phyloP scores from a whole-genome alignment of 352 stramenopile genomes.

The Phytophthora kernoviae region DNA sequence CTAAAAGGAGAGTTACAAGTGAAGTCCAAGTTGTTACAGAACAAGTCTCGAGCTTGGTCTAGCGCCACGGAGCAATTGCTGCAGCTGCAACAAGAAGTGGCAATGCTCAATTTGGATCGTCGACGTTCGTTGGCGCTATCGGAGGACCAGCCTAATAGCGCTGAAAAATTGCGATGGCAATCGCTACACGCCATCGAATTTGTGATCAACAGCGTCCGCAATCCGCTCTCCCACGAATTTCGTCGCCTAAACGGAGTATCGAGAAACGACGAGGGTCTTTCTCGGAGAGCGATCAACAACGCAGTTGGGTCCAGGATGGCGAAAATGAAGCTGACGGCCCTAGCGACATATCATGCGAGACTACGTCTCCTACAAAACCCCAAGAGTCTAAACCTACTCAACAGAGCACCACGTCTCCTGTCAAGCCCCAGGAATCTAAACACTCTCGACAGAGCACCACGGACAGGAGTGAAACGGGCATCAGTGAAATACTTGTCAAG shows the following conservation, averaged over 20 bases:
- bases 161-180: constrained; percentile 32
- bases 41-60: constrained; percentile 86
- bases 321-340: constrained; percentile 6
- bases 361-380: constrained; percentile 11
- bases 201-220: constrained; percentile 23
- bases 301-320: background rate
- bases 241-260: constrained; percentile 27
- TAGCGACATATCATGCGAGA: constrained; percentile 11
- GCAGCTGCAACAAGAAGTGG: constrained; percentile 80
- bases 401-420: too few relatives aligned
- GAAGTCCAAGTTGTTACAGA: constrained; percentile 83
- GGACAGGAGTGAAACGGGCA: too few relatives aligned
- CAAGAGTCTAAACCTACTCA: background rate
- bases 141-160: constrained; percentile 9
- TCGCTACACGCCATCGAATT: constrained; percentile 18
- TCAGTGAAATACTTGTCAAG: constrained; percentile 9
- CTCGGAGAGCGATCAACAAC: constrained; percentile 13
- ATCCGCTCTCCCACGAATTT: constrained; percentile 22
- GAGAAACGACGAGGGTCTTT: constrained; percentile 30
- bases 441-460: too few relatives aligned
- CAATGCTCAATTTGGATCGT: constrained; percentile 78
- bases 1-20: constrained; percentile 79
- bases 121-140: constrained; percentile 17
- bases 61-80: constrained; percentile 76
- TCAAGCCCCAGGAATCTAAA: too few relatives aligned